Evolutionary conservation across 306 rosid genomes (phyloP).

Genomic region (Lupinus albus): DNA sequence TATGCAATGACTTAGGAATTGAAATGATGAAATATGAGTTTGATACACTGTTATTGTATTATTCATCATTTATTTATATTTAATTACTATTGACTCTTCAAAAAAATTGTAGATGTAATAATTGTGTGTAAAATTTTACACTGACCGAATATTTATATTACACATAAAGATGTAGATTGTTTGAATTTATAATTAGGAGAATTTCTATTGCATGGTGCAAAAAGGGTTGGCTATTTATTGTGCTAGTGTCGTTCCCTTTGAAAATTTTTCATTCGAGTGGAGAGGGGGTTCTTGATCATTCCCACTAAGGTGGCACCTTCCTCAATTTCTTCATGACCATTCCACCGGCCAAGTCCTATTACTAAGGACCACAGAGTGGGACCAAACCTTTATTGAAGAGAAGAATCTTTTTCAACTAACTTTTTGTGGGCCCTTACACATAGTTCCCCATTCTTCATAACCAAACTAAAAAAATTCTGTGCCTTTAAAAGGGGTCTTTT

Average conservation of each 20-base stretch:
- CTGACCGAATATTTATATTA: too few relatives aligned
- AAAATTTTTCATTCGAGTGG: not conserved
- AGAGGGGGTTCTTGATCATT: not conserved
- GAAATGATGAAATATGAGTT: too few relatives aligned
- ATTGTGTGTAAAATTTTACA: too few relatives aligned
- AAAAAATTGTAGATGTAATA: too few relatives aligned
- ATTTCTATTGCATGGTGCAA: not conserved
- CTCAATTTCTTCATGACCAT: not conserved
- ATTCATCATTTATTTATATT: too few relatives aligned
- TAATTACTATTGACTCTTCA: too few relatives aligned
- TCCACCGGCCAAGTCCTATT: too few relatives aligned
- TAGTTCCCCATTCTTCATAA: not conserved
- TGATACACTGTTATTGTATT: too few relatives aligned
- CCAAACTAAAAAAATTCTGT: not conserved
- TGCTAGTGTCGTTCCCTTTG: not conserved
- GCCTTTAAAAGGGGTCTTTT: not conserved
- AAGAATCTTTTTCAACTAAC: not conserved
- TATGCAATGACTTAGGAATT: too few relatives aligned
- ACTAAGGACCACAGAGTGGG: not conserved
- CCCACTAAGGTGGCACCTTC: not conserved
- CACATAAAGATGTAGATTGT: constrained; percentile 2
- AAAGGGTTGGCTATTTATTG: not conserved
- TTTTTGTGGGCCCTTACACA: constrained; percentile 27
- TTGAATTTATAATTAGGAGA: constrained; percentile 3
- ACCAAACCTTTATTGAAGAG: too few relatives aligned